Percentiles rank a stretch among this genome's conserved stretches.
These are phyloP conservation scores for Batkoa obscura DNA, from an alignment of 371 early-diverging fungal genomes.

Conservation along the genomic window DNA sequence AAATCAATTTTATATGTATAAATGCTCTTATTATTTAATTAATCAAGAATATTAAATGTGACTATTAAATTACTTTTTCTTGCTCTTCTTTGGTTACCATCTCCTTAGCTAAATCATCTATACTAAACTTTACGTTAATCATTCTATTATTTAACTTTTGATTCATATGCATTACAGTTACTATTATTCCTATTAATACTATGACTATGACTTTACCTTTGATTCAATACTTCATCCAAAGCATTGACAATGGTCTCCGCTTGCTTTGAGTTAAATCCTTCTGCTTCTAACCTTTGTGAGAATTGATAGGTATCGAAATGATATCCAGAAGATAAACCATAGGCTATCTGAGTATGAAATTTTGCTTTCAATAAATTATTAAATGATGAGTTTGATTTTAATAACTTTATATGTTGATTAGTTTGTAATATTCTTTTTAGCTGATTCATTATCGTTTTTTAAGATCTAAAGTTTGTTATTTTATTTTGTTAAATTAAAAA, in stretches of 20 bases:
- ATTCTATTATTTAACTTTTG: too few species aligned
- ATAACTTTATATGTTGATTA: too few species aligned
- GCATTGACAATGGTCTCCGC: conserved; percentile 63
- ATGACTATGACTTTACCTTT: conserved; percentile 28
- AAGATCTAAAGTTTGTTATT: too few species aligned
- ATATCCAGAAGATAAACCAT: too few species aligned
- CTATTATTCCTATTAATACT: not conserved
- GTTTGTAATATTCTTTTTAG: too few species aligned
- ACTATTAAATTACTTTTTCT: conserved; percentile 9
- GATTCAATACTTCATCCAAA: conserved; percentile 46
- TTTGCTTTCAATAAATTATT: too few species aligned
- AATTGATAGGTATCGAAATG: conserved; percentile 65
- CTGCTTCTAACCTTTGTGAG: conserved; percentile 44
- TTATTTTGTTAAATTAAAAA: too few species aligned
- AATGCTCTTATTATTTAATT: conserved; percentile 25
- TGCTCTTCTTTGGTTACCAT: conserved; percentile 10
- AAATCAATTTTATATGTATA: conserved; percentile 83
- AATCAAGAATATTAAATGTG: not conserved
- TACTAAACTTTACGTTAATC: not conserved
- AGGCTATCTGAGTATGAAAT: too few species aligned
- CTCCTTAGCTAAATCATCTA: conserved; percentile 3
- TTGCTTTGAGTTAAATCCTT: conserved; percentile 52
- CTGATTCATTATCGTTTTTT: too few species aligned
- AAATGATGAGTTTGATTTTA: too few species aligned
- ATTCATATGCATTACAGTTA: not conserved